phyloP scores from a whole-genome alignment of 208 protist genomes.

The Crithidia mellificae region DNA sequence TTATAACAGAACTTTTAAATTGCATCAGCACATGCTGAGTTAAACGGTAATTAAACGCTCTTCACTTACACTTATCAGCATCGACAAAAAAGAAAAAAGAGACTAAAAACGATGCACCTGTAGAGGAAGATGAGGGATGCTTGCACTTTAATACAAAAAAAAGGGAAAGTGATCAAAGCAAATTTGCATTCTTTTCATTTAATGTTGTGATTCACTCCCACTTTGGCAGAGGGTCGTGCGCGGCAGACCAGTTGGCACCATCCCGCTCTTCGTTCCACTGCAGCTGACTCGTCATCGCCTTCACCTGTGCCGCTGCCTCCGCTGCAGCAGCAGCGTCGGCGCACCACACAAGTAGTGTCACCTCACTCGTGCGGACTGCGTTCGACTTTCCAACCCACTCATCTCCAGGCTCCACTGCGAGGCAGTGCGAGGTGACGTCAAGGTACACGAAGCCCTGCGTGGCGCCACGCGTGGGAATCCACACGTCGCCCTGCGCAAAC shows the following conservation, averaged over 20 bases:
- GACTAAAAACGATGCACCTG: too few species aligned
- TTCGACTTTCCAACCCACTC: slow-evolving; percentile 16
- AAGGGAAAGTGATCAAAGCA: too few species aligned
- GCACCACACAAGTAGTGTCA: slow-evolving; percentile 43
- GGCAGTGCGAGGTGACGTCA: slow-evolving; percentile 42
- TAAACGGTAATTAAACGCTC: slow-evolving; percentile 1
- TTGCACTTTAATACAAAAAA: too few species aligned
- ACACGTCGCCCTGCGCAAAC: slow-evolving; percentile 47
- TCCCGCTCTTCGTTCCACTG: slow-evolving; percentile 35
- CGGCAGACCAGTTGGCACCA: slow-evolving; percentile 20
- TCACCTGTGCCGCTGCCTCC: slow-evolving; percentile 13
- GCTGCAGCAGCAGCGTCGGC: slow-evolving; percentile 12
- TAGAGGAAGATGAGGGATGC: too few species aligned
- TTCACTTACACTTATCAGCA: too few species aligned
- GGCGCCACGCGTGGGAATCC: slow-evolving; percentile 46
- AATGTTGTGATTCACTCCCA: slow-evolving; percentile 28
- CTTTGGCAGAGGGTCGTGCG: slow-evolving; percentile 36
- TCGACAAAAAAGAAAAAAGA: neutral
- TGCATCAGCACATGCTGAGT: neutral
- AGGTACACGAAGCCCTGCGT: slow-evolving; percentile 37
- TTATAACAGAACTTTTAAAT: too few species aligned
- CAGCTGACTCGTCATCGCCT: slow-evolving; percentile 29
- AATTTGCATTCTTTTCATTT: neutral
- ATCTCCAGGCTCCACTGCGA: slow-evolving; percentile 53
- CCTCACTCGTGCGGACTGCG: slow-evolving; percentile 26